These are phyloP conservation scores for Sordaria brevicollis DNA, from an alignment of 495 filamentous ascomycete species.

Conservation along the genomic window DNA sequence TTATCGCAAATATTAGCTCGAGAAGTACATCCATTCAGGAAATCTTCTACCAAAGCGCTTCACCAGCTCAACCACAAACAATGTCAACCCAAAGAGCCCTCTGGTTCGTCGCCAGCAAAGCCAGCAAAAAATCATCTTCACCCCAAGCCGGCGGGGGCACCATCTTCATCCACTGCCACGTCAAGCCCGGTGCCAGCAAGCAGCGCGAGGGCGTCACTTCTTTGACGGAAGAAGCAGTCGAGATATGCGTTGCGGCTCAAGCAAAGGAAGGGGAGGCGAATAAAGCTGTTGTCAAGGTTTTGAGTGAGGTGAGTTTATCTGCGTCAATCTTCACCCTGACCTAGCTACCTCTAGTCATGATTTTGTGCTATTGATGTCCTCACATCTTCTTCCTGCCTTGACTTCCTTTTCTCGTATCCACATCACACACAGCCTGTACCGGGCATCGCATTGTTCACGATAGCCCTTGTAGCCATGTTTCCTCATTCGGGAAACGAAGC, in stretches of 20 bases:
- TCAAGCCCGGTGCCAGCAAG: conserved; percentile 55
- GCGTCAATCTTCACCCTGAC: too few species aligned
- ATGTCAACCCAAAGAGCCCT: conserved; percentile 12
- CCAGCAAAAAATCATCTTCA: conserved; percentile 21
- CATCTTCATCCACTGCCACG: conserved; percentile 45
- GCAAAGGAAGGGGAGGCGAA: conserved; percentile 60
- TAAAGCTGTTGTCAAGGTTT: conserved; percentile 49
- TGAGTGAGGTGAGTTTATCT: conserved; percentile 47
- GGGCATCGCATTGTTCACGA: too few species aligned
- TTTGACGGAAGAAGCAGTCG: conserved; percentile 43
- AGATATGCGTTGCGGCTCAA: conserved; percentile 52
- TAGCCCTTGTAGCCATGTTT: too few species aligned
- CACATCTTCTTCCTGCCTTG: neutral
- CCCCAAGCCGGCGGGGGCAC: conserved; percentile 15
- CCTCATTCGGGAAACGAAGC: neutral
- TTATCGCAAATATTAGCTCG: too few species aligned
- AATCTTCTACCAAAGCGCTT: neutral
- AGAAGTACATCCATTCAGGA: too few species aligned
- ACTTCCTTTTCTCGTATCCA: neutral
- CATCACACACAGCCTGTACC: too few species aligned
- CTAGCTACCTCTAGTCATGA: too few species aligned
- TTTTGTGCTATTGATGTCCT: neutral
- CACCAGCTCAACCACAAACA: neutral
- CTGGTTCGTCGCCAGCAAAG: conserved; percentile 15
- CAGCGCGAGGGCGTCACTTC: conserved; percentile 46